phyloP scores from a whole-genome alignment of 2,329 filamentous ascomycete species.

The Alternaria longipes region DNA sequence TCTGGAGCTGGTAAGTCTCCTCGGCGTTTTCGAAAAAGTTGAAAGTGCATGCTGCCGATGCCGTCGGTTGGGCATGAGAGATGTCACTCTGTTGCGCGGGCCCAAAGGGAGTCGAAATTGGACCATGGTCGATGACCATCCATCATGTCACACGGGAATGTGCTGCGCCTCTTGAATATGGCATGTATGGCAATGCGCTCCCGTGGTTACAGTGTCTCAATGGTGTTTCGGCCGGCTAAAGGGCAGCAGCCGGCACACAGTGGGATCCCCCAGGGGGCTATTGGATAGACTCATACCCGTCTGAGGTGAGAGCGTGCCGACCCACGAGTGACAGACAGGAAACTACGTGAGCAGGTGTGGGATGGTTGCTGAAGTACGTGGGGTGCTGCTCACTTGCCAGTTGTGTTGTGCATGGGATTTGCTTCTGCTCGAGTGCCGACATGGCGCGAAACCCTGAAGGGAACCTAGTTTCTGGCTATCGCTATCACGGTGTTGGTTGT shows the following conservation, averaged over 20 bases:
- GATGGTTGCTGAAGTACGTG: neutral
- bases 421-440: slow-evolving; percentile 6
- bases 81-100: neutral
- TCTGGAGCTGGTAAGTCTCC: neutral
- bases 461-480: neutral
- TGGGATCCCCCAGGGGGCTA: neutral
- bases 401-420: slow-evolving; percentile 5
- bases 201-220: neutral
- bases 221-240: slow-evolving; percentile 2
- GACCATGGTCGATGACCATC: neutral
- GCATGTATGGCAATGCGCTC: neutral
- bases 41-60: neutral
- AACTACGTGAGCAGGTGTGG: neutral
- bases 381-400: neutral
- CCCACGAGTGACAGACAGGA: neutral
- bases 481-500: neutral
- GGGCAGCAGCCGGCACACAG: neutral
- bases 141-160: neutral
- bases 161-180: neutral
- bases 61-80: neutral
- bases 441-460: neutral
- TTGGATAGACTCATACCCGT: neutral
- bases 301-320: slow-evolving; percentile 24
- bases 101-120: neutral
- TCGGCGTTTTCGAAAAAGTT: neutral